Conservation (phyloP, 208 protist species). For the Wallacemonas sp. region DNA sequence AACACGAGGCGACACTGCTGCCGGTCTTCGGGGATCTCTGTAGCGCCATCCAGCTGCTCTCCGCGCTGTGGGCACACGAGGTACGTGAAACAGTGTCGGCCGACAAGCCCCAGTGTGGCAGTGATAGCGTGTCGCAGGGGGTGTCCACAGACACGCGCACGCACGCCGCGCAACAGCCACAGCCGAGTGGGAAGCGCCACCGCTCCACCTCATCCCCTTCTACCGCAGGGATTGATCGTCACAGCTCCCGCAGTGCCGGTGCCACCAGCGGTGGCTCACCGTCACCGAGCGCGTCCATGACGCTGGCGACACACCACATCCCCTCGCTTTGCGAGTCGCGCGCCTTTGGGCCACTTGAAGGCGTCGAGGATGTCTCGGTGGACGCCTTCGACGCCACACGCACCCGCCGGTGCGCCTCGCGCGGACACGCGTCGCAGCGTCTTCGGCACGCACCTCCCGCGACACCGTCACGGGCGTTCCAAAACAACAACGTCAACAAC, state of each 20-base stretch:
- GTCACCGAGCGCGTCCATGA: background rate
- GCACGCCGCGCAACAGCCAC: too few relatives aligned
- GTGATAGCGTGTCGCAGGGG: too few relatives aligned
- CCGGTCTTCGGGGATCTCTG: constrained; percentile 1
- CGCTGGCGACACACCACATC: background rate
- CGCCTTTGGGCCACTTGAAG: background rate
- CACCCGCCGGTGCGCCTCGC: background rate
- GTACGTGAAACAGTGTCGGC: background rate
- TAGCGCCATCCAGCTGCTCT: constrained; percentile 6
- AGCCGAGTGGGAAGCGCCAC: background rate
- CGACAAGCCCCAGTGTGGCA: background rate
- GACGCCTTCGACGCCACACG: constrained; percentile 3
- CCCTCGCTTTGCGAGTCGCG: background rate
- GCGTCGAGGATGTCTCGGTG: background rate
- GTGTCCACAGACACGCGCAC: too few relatives aligned
- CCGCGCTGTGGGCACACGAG: constrained; percentile 8
- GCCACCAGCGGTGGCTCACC: background rate
- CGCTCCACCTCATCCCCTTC: background rate
- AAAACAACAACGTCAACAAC: too few relatives aligned
- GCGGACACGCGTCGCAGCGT: background rate
- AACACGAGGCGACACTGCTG: too few relatives aligned
- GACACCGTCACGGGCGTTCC: too few relatives aligned
- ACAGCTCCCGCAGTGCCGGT: background rate
- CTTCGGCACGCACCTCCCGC: too few relatives aligned
- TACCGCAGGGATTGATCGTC: background rate